These are phyloP conservation scores for Porogramme epimiltina DNA, from an alignment of 1,284 basidiomycete genomes.

Conservation along the genomic window DNA sequence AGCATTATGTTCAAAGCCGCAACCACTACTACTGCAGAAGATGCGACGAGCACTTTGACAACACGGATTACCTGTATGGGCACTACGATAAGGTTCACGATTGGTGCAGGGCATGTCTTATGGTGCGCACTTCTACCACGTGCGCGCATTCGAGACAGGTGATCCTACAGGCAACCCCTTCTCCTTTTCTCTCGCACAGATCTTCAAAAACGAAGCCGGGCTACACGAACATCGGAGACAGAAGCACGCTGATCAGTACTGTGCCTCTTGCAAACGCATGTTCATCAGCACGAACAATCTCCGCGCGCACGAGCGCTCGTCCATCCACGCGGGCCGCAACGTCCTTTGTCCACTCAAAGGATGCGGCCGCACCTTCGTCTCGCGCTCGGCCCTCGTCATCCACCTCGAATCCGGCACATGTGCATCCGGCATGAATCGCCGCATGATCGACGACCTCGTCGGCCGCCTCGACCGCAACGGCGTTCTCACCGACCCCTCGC, in stretches of 20 bases:
- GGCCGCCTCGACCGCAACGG: constrained; percentile 27
- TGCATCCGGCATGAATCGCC: constrained; percentile 32
- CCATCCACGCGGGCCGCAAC: constrained; percentile 25
- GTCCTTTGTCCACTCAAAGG: constrained; percentile 27
- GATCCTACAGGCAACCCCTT: too few species aligned
- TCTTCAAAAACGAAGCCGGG: constrained; percentile 12
- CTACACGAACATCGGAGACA: constrained; percentile 27
- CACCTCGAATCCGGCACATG: constrained; percentile 37
- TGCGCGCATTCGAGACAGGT: too few species aligned
- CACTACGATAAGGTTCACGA: too few species aligned
- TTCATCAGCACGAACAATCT: constrained; percentile 29
- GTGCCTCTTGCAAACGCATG: constrained; percentile 26
- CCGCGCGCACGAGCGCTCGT: constrained; percentile 28
- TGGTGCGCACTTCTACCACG: too few species aligned
- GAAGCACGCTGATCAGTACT: constrained; percentile 27
- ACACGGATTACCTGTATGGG: too few species aligned
- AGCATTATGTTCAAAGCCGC: too few species aligned
- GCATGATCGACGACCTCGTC: constrained; percentile 28
- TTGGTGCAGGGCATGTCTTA: too few species aligned
- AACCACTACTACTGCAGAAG: too few species aligned
- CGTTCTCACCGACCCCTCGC: constrained; percentile 34
- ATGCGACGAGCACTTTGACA: too few species aligned
- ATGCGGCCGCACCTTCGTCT: constrained; percentile 33
- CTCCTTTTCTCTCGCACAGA: constrained; percentile 2
- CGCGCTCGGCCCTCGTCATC: constrained; percentile 31